Evolutionary conservation across 164 flowering plant species (phyloP), one percentile per base, ranked within the genome.

Genomic region (Brasenia schreberi): DNA sequence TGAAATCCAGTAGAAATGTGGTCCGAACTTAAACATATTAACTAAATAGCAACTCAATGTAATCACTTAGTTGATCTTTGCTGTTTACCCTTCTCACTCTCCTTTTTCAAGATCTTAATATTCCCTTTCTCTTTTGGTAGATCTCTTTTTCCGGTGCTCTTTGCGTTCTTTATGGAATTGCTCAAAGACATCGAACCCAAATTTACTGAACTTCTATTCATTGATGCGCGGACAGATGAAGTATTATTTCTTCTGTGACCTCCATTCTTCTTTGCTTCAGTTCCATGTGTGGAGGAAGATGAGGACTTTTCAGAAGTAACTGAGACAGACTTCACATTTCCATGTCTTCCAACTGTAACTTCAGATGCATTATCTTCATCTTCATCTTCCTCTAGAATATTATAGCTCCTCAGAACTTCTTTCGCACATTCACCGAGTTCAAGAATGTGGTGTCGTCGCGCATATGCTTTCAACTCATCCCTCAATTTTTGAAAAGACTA

Each of bases 401-500:
- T 77, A 67, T 88, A 90, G 66, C 70, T 72, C 64, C 70, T 82
- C 63, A 86, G 79, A 43, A 94, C 70, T 42, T 84, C 86, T 64
- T 83, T 87, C 52, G 82, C 80, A 56, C 74, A 12, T 60, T 83
- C 92, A 68, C 77, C 88, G 59, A 76, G 79, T 64, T 87, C 96
- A 16, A 91, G 85, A 60, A 60, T n/a, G 43, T 82, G 77, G 72
- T 91, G 78, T 6, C 83, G 83, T 1, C 75, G 78, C 0, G 66
- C 84, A 79, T 94, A 94, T 5, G 82, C 67, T 73, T 79, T 87
- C 43, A 94, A 82, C 72, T 94, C 96, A 64, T 89, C 90, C 11
- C 82, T 73, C 85, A 94, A 53, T 43, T 68, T 67, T 70, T 89
- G 95, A 72, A 82, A 71, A 49, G 91, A 90, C 96, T 92, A 79